These are phyloP conservation scores for Verticillium nubilum DNA, from an alignment of 2,329 filamentous ascomycete species.

Conservation along the genomic window DNA sequence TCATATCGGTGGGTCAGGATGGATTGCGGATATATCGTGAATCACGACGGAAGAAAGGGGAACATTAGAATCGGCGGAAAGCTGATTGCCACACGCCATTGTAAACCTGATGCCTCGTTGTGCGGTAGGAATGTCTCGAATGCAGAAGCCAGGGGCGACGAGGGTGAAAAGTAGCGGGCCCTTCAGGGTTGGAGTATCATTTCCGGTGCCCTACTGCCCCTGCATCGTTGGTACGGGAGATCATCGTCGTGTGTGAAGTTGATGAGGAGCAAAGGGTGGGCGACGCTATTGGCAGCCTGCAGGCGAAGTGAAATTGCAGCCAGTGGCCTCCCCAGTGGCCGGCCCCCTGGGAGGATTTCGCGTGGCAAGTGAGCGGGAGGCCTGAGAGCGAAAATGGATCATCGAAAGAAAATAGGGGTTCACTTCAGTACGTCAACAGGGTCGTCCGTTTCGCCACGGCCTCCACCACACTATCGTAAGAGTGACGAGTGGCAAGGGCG, in stretches of 20 bases:
- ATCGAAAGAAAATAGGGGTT: background rate
- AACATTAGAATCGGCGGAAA: too few relatives aligned
- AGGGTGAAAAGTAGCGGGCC: background rate
- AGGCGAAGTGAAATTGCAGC: background rate
- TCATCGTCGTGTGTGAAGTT: conserved; percentile 15
- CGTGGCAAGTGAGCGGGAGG: background rate
- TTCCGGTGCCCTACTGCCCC: background rate
- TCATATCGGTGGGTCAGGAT: background rate
- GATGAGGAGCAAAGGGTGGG: background rate
- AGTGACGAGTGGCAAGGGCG: too few relatives aligned
- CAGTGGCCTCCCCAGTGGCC: too few relatives aligned
- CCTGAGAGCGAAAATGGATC: conserved; percentile 1
- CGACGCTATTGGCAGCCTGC: background rate
- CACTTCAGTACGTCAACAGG: background rate
- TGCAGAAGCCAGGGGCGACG: background rate
- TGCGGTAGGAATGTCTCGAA: background rate
- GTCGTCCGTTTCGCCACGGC: background rate
- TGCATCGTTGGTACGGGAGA: background rate
- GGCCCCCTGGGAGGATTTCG: background rate
- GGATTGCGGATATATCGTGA: background rate
- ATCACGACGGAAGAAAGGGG: background rate
- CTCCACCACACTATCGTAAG: background rate
- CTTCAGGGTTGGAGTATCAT: background rate
- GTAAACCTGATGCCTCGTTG: background rate
- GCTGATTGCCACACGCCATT: too few relatives aligned